These are phyloP conservation scores for Austroboletus novae-zelandiae DNA, from an alignment of 1,284 basidiomycete species.

Conservation along the genomic window DNA sequence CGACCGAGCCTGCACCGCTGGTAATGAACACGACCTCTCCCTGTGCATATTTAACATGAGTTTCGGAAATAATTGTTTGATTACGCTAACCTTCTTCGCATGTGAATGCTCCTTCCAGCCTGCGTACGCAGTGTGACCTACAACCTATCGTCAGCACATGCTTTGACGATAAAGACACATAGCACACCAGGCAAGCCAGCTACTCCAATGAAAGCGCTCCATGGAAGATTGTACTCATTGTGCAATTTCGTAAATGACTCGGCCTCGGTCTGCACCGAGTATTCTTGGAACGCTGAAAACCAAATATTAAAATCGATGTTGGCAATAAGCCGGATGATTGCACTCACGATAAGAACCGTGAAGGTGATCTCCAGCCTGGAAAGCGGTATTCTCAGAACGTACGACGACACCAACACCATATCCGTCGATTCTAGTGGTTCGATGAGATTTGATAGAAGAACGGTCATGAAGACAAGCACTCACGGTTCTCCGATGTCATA, in stretches of 20 bases:
- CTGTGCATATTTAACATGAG: not conserved
- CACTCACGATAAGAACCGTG: constrained; percentile 10
- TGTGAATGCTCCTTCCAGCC: constrained; percentile 22
- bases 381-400: constrained; percentile 16
- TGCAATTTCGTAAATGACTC: constrained; percentile 7
- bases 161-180: not conserved
- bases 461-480: not conserved
- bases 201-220: constrained; percentile 16
- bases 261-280: constrained; percentile 3
- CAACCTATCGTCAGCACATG: not conserved
- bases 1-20: constrained; percentile 20
- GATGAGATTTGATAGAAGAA: not conserved
- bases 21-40: constrained; percentile 19
- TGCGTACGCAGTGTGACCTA: constrained; percentile 21
- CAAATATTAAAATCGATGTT: too few species aligned
- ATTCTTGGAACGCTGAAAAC: constrained; percentile 20
- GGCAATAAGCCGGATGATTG: too few species aligned
- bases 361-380: constrained; percentile 17
- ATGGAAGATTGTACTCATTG: constrained; percentile 19
- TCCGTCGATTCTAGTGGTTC: not conserved
- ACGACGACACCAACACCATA: constrained; percentile 10
- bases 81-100: constrained; percentile 15
- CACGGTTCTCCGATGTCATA: constrained; percentile 12
- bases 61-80: not conserved
- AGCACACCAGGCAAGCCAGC: constrained; percentile 10